phyloP scores from a whole-genome alignment of 169 alveolate species.

The Perkinsus chesapeaki region DNA sequence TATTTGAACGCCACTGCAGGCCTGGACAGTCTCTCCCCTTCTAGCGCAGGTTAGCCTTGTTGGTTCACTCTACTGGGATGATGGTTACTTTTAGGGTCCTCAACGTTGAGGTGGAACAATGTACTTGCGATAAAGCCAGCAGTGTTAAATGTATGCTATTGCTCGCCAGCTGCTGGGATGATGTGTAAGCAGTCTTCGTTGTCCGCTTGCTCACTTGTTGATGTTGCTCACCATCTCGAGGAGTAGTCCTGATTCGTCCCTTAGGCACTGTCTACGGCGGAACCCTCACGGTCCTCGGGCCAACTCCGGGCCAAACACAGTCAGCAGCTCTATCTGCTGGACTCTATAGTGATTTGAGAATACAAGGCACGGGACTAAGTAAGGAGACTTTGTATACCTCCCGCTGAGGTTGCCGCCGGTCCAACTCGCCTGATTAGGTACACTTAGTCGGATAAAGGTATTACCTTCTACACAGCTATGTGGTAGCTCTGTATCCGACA shows the following conservation, averaged over 20 bases:
- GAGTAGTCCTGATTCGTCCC: background rate
- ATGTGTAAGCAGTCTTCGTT: too few species aligned
- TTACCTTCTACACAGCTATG: background rate
- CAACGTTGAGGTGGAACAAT: background rate
- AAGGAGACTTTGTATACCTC: background rate
- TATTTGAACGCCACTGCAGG: background rate
- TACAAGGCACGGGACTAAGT: background rate
- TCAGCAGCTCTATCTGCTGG: background rate
- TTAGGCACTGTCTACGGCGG: background rate
- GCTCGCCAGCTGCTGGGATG: background rate
- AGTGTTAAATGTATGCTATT: background rate
- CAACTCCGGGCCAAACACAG: background rate
- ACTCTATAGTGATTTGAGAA: background rate
- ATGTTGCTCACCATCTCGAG: background rate
- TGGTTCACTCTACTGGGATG: background rate
- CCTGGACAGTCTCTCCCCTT: background rate
- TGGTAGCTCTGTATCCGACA: background rate
- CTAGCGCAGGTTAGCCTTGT: background rate
- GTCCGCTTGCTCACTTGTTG: background rate
- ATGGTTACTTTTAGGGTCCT: background rate
- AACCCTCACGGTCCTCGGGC: background rate
- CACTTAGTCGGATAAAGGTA: background rate
- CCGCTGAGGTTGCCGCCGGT: background rate
- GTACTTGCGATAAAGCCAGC: background rate
- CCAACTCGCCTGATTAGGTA: background rate